phyloP scores from a whole-genome alignment of 2,329 filamentous ascomycete genomes.

The Lachnellula occidentalis region DNA sequence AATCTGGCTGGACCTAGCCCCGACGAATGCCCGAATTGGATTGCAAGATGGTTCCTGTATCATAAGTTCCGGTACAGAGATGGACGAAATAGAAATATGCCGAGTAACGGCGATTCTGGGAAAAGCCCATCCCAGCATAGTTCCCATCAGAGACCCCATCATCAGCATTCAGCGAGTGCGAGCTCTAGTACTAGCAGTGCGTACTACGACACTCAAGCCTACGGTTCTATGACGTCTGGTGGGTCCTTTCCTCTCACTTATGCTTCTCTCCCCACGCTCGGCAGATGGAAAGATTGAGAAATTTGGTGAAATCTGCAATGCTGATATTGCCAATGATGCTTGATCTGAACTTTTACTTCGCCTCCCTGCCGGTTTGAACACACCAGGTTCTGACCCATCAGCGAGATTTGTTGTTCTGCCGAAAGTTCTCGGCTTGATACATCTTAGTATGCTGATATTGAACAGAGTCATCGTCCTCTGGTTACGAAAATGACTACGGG shows the following conservation, averaged over 20 bases:
- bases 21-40: conserved; percentile 28
- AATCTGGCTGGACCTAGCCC: conserved; percentile 18
- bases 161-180: background rate
- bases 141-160: background rate
- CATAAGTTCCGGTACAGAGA: conserved; percentile 33
- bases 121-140: background rate
- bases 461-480: background rate
- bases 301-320: background rate
- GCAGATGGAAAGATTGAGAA: background rate
- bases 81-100: conserved; percentile 26
- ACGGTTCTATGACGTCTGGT: background rate
- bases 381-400: background rate
- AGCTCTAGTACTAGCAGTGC: background rate
- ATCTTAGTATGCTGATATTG: background rate
- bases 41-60: conserved; percentile 31
- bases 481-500: background rate
- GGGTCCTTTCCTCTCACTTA: background rate
- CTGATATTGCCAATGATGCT: background rate
- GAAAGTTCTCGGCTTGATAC: background rate
- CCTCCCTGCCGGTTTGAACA: background rate
- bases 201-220: conserved; percentile 2
- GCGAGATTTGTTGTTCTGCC: background rate
- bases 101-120: conserved; percentile 2
- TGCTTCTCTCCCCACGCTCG: background rate
- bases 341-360: too few relatives aligned